Base-by-base conservation (phyloP, 2,329 filamentous ascomycete species). In the Intubia oerlemansii region DNA sequence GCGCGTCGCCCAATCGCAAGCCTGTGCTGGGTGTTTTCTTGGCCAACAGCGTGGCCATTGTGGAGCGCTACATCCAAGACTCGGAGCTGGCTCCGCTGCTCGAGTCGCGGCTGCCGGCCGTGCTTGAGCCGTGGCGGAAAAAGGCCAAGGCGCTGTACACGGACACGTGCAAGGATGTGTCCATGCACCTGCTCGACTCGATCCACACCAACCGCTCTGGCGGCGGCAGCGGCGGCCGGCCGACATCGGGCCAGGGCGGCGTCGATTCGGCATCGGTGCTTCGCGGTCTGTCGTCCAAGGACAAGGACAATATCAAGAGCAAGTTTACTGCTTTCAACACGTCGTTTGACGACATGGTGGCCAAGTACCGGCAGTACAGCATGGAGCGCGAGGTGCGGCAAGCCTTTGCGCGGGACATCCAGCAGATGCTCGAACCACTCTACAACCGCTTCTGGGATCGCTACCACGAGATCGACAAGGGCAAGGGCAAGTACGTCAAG, bases 391-490 rank as follows among this genome's bases (percentile, higher is more conserved):
- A 95, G 46, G 85, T 95, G 18, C 67, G 81, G 24, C 63, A 68
- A 36, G 68, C 76, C 51, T 65, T 95, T 42, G 73, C 70, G 11
- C 71, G 74, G 41, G 84, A 93, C 44, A 74, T 95, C 37, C 80
- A 88, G 48, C 73, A 74, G 41, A 80, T 92, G 54, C 73, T 98
- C 32, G 85, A 95, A 53, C 84, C 85, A 31, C 61, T 98, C 10
- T 98, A 98, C 53, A 77, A 76, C 36, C 66, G 88, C 25, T 98
- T 98, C 53, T 95, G 81, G 71, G 88, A 95, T 51, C 67, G 85
- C 17, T 98, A 98, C 47, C 84, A 93, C 47, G 88, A 95, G 52
- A 72, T 95, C 38, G 85, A 95, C 53, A 93, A 92, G 57, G 88
- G 88, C 34, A 90, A 84, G 53, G 85, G 85, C 40, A 98, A 98